A percentile compares a stretch with the other conserved stretches of the same genome.
Conservation (phyloP, 1,139 yeast genomes). For the Lizanozyma gosingica region DNA sequence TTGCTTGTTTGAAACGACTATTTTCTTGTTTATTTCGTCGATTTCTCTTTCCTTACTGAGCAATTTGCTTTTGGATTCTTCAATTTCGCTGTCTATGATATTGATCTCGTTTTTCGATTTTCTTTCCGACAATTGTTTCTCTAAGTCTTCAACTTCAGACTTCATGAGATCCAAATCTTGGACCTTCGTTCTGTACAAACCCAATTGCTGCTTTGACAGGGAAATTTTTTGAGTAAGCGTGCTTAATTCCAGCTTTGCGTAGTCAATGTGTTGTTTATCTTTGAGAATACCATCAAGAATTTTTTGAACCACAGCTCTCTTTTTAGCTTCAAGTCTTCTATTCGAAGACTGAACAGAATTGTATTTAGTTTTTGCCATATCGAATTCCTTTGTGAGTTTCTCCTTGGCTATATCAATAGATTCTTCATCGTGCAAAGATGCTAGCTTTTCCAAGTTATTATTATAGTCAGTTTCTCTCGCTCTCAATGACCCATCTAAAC, state of each 20-base stretch:
- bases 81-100: conserved; percentile 26
- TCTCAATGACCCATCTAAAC: conserved; percentile 50
- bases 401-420: neutral
- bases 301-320: conserved; percentile 3
- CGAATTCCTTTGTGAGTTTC: neutral
- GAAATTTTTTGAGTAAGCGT: neutral
- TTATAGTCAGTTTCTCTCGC: conserved; percentile 35
- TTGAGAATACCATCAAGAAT: conserved; percentile 3
- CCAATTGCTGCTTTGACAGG: neutral
- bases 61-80: conserved; percentile 27
- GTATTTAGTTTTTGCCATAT: neutral
- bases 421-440: conserved; percentile 1
- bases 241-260: neutral
- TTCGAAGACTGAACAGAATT: neutral
- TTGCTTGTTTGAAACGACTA: conserved; percentile 45
- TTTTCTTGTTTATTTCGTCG: conserved; percentile 44
- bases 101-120: conserved; percentile 21
- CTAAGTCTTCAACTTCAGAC: conserved; percentile 7
- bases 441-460: conserved; percentile 15
- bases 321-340: conserved; percentile 1
- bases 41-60: conserved; percentile 41
- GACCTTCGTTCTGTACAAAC: neutral
- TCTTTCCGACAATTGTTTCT: conserved; percentile 13
- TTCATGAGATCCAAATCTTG: neutral
- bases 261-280: neutral